Base-by-base conservation (phyloP, 768 basidiomycete species). In the Podaxis sp. region DNA sequence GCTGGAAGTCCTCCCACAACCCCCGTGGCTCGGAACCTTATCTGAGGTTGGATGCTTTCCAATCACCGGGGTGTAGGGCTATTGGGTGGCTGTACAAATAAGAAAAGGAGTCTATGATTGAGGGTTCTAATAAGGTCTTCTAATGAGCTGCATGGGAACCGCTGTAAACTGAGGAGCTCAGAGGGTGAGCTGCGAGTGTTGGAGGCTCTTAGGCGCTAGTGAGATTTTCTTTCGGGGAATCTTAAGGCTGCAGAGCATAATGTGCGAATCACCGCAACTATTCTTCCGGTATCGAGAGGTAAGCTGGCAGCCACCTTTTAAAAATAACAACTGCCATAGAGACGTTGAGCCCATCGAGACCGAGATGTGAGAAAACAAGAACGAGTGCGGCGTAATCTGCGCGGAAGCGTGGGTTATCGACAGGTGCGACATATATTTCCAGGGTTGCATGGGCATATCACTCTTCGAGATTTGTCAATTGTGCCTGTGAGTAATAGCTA, bases 101-200 rank as follows among this genome's bases (percentile, higher is more conserved):
- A 32, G 57, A 25, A 25, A 25, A 42, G 50, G 55, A n/a, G 18
- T 16, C 14, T 21, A n/a, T 32, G 13, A 25, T 47, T 50, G 50
- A 25, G 40, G 25, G 50, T 59, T 59, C 57, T 59, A 59, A 59
- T 52, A 38, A 59, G 57, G 23, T 52, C 57, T 59, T 59, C 57
- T 59, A 59, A 59, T 59, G 50, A 52, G 50, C 44, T 32, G 23
- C 6, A 16, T n/a, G 42, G 16, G n/a, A 1, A 16, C 14, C 18
- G 6, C 18, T 18, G 6, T 14, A 18, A 44, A 44, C 9, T 44
- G 42, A 1, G 6, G 42, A 14, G 18, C 42, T 21, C 42, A 44
- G 18, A n/a, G n/a, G n/a, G 42, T 44, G 42, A 18, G 42, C 16
- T 44, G 18, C 42, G n/a, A 14, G 14, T 44, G 16, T 16, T n/a